A percentile compares a stretch with the other conserved stretches of the same genome.
Conservation (phyloP, 1,139 yeast species). For the Hyphopichia wangnamkhiaoensis region DNA sequence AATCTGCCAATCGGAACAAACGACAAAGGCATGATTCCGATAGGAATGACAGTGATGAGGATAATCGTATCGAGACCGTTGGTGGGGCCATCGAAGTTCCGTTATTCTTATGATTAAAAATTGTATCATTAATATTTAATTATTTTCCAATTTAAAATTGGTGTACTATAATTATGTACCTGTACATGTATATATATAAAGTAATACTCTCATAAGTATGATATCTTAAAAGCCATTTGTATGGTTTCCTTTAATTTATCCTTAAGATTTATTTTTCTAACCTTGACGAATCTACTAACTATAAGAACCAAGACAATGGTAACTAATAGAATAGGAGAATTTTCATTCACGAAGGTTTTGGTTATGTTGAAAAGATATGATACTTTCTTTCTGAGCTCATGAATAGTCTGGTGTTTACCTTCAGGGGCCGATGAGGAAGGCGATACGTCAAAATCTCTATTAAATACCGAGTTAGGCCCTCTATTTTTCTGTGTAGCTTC, state of each 20-base stretch:
- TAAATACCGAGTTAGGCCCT: neutral
- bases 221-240: slow-evolving; percentile 48
- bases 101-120: slow-evolving; percentile 32
- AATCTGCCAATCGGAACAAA: neutral
- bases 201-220: slow-evolving; percentile 26
- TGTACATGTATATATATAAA: neutral
- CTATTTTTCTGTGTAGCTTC: neutral
- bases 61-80: slow-evolving; percentile 23
- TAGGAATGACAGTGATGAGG: slow-evolving; percentile 7
- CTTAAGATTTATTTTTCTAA: slow-evolving; percentile 27
- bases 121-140: no score
- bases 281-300: slow-evolving; percentile 22
- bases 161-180: no score
- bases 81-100: slow-evolving; percentile 47
- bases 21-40: slow-evolving; percentile 3
- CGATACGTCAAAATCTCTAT: neutral
- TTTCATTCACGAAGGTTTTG: slow-evolving; percentile 26
- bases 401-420: neutral
- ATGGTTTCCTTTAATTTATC: slow-evolving; percentile 39
- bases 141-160: no score
- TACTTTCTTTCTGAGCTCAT: slow-evolving; percentile 7
- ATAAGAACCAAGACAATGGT: slow-evolving; percentile 23
- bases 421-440: slow-evolving; percentile 3
- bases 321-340: slow-evolving; percentile 30
- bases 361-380: slow-evolving; percentile 18